These are phyloP conservation scores for Leishmania major DNA, from an alignment of 208 protist genomes.

Conservation along the genomic window DNA sequence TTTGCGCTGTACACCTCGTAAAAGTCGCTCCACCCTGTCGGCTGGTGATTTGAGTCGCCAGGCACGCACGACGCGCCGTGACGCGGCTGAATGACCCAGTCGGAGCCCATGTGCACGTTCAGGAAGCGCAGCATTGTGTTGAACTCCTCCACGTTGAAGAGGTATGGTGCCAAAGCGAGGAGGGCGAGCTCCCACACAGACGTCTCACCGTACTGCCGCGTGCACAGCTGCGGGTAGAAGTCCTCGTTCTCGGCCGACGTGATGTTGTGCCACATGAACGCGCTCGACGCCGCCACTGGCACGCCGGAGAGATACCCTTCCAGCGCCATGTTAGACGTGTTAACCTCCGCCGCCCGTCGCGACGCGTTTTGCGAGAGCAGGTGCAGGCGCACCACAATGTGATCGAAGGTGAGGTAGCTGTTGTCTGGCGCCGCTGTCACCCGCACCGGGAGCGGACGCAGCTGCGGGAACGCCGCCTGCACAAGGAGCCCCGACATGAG, in stretches of 20 bases:
- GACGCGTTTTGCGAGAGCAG: constrained; percentile 45
- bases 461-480: constrained; percentile 73
- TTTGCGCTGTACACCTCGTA: constrained; percentile 85
- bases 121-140: constrained; percentile 66
- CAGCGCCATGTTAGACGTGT: constrained; percentile 15
- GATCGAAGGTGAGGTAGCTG: constrained; percentile 65
- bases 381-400: constrained; percentile 82
- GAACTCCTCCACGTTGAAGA: constrained; percentile 63
- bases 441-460: constrained; percentile 72
- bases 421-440: constrained; percentile 41
- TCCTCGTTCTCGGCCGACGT: constrained; percentile 45
- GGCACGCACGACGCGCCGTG: constrained; percentile 50
- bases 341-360: constrained; percentile 13
- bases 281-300: constrained; percentile 29
- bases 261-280: constrained; percentile 65
- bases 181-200: constrained; percentile 75
- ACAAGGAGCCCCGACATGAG: constrained; percentile 67
- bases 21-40: constrained; percentile 66
- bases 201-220: constrained; percentile 55
- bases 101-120: constrained; percentile 59
- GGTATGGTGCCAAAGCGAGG: constrained; percentile 64
- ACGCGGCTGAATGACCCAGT: constrained; percentile 67
- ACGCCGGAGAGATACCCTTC: constrained; percentile 22
- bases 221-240: constrained; percentile 80
- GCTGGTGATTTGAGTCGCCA: constrained; percentile 49